These are phyloP conservation scores for Setaria italica DNA, from an alignment of 202 grass and related monocot genomes.

Conservation along the genomic window DNA sequence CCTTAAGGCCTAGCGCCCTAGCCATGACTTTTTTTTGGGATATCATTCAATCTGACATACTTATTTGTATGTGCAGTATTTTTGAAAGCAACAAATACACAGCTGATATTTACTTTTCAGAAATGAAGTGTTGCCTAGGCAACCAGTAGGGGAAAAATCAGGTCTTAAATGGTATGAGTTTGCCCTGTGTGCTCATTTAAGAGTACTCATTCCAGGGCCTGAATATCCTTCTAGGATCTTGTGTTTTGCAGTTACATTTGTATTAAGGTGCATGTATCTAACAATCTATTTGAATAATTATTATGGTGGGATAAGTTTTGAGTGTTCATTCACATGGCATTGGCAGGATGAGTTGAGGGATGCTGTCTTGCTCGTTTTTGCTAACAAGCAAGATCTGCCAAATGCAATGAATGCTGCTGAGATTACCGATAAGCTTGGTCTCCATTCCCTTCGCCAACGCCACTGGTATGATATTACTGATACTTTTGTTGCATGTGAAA, in stretches of 20 bases:
- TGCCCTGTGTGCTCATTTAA: neutral
- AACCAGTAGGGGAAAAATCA: neutral
- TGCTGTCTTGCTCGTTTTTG: constrained; percentile 69
- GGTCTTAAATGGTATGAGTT: neutral
- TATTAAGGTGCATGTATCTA: neutral
- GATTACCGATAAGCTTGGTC: constrained; percentile 70
- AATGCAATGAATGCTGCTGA: constrained; percentile 82
- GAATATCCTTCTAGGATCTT: neutral
- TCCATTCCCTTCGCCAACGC: constrained; percentile 71
- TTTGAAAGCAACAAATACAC: neutral
- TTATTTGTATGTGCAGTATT: neutral
- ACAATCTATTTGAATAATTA: neutral
- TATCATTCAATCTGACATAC: neutral
- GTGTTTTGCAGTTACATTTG: neutral
- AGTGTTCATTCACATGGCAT: constrained; percentile 27
- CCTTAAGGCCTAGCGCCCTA: neutral
- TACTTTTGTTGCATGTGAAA: neutral
- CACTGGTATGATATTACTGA: constrained; percentile 51
- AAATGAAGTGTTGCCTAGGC: neutral
- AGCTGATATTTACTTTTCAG: neutral
- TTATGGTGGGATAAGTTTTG: constrained; percentile 23
- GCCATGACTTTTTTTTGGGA: neutral
- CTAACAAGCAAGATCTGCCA: constrained; percentile 76
- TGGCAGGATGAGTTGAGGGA: constrained; percentile 75
- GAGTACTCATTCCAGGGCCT: neutral